These are phyloP conservation scores for Schoenoplectus tabernaemontani DNA, from an alignment of 202 grass and related monocot species.

Conservation along the genomic window DNA sequence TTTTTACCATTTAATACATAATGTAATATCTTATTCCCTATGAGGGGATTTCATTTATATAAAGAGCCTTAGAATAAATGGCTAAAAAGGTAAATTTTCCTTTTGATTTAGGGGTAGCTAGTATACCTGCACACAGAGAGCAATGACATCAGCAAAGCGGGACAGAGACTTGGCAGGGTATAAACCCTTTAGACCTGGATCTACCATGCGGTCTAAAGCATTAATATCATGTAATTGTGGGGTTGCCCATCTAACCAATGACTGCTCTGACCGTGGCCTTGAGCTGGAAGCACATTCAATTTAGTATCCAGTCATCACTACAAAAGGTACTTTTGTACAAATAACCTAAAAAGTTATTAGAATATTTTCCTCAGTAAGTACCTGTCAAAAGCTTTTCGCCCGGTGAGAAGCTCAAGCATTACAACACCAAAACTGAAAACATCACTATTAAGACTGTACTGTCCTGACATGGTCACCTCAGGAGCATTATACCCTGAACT, in stretches of 20 bases:
- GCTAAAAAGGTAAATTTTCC: background rate
- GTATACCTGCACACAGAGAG: slow-evolving; percentile 67
- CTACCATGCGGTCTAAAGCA: slow-evolving; percentile 70
- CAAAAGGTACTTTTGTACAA: background rate
- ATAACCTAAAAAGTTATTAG: background rate
- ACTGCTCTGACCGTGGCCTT: slow-evolving; percentile 50
- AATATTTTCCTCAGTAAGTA: slow-evolving; percentile 24
- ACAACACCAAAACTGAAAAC: slow-evolving; percentile 88
- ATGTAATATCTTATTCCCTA: background rate
- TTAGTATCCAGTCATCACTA: background rate
- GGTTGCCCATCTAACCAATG: slow-evolving; percentile 63
- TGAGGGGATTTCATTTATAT: background rate
- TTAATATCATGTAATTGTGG: slow-evolving; percentile 89
- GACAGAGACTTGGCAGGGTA: slow-evolving; percentile 91
- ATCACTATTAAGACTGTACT: slow-evolving; percentile 74
- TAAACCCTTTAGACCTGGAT: slow-evolving; percentile 63
- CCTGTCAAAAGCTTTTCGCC: slow-evolving; percentile 80
- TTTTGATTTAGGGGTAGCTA: slow-evolving; percentile 1
- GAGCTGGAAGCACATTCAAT: slow-evolving; percentile 29
- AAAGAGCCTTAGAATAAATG: background rate
- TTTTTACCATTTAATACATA: background rate
- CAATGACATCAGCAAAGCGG: slow-evolving; percentile 78
- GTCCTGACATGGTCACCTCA: slow-evolving; percentile 58
- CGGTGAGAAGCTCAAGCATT: slow-evolving; percentile 89
- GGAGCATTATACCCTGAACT: slow-evolving; percentile 70